Evolutionary conservation across 768 basidiomycete genomes (phyloP), one percentile per base, ranked within the genome.

Genomic region (Exidia glandulosa): DNA sequence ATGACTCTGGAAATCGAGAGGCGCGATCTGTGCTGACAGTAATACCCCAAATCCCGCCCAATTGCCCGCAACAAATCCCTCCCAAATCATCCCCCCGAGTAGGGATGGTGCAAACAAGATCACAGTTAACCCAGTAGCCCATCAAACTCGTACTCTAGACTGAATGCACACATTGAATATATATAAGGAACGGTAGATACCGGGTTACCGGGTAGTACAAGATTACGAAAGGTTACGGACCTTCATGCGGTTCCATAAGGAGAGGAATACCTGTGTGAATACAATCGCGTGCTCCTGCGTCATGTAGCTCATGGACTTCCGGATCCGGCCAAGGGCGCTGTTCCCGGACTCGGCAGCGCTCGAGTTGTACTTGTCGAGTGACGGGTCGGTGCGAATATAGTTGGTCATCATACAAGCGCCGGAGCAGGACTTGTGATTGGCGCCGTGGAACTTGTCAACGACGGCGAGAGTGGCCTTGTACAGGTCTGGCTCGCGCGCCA

Each of bases 331-430:
- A 7, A 72, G 45, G 6, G 67, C 67, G 2, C 66, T 60, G 56
- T 74, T 75, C 16, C 73, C 72, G 58, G 71, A 72, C 61, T 74
- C 73, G 1, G 67, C 73, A 1, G 71, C 70, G 60, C 73, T 75
- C 2, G 71, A 68, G 54, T 75, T 75, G 32, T 72, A 61, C 3
- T 37, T 41, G 5, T 61, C 48, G 2, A 75, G 57, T 1, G 59
- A 59, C 10, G 69, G 70, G 62, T 75, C 67, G 36, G 9, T 9
- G 10, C 64, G 61, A 1, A 64, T 65, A 14, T 65, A 61, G 55
- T 74, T 70, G 9, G 63, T 70, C n/a, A 64, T 60, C 7, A 73
- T 64, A 62, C 73, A 73, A n/a, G 68, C 71, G 2, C 60, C 61
- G 0, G 66, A 62, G 59, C 74, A 75, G 34, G 69, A 70, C 13